phyloP scores from a whole-genome alignment of 306 rosid genomes.

The Gillenia trifoliata region DNA sequence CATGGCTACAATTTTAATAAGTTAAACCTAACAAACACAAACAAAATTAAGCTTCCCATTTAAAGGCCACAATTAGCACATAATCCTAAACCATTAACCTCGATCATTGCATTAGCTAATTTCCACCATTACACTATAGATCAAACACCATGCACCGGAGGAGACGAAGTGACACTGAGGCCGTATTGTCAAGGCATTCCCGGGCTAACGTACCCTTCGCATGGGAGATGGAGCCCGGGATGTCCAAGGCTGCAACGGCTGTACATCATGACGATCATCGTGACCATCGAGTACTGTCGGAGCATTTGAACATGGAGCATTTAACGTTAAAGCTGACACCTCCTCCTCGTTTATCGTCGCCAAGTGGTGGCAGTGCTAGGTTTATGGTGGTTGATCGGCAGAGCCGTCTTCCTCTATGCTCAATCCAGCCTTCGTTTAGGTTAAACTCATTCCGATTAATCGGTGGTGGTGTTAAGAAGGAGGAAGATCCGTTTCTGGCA shows the following conservation, averaged over 20 bases:
- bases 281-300: not conserved
- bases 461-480: constrained; percentile 11
- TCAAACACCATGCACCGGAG: constrained; percentile 1
- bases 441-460: not conserved
- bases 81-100: not conserved
- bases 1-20: not conserved
- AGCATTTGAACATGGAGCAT: not conserved
- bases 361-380: not conserved
- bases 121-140: not conserved
- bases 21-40: not conserved
- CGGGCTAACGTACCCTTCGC: constrained; percentile 42
- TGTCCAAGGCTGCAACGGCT: not conserved
- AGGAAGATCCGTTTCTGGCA: constrained; percentile 48
- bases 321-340: not conserved
- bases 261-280: not conserved
- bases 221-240: constrained; percentile 55
- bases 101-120: not conserved
- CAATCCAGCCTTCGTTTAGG: not conserved
- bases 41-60: not conserved
- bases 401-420: not conserved
- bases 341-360: constrained; percentile 5
- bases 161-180: constrained; percentile 2
- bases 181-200: not conserved
- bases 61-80: not conserved
- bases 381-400: constrained; percentile 3